Evolutionary conservation across 2,329 filamentous ascomycete genomes (phyloP), one percentile per base, ranked within the genome.

Genomic region (Helminthosporium solani): DNA sequence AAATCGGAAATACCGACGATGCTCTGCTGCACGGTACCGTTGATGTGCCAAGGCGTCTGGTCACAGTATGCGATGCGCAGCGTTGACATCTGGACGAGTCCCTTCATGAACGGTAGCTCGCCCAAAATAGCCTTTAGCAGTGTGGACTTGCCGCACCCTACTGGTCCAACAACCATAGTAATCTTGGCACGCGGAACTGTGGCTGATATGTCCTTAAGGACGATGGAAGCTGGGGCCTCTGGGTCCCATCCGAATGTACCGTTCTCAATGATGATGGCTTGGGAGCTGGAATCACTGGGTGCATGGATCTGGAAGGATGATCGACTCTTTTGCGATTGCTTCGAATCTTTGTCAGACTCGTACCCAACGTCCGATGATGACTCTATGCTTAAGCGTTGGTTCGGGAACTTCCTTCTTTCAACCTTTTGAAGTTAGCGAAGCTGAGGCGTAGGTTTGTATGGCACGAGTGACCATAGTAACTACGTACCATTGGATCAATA

Each of bases 141-240:
- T 3, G 76, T 78, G 16, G 77, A 78, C 48, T 80, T 81, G 3
- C 78, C 78, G 47, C 73, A 78, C 4, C 75, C 78, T 19, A 78
- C 74, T 14, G 77, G 76, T 14, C 77, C 77, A 44, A 78, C 67
- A 8, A 79, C 56, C 58, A 78, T 74, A 20, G 73, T 76, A 39
- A 78, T 67, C 46, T 71, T 74, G 28, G 69, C 68, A 16, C 68
- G 68, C 19, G 72, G 65, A 25, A 78, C 62, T 7, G 54, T 61
- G 27, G 77, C 52, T 7, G 66, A 70, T 44, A 78, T 70, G 14
- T 65, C 61, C 28, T 72, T 70, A 33, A 78, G 51, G 16, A 70
- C 56, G 31, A 58, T 60, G 40, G 43, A 42, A 1, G 75, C 64
- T 3, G 68, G 63, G 35, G 73, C 70, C 18, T 72, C 65, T 4